phyloP scores from a whole-genome alignment of 257 asterid genomes.

The Henckelia pumila region DNA sequence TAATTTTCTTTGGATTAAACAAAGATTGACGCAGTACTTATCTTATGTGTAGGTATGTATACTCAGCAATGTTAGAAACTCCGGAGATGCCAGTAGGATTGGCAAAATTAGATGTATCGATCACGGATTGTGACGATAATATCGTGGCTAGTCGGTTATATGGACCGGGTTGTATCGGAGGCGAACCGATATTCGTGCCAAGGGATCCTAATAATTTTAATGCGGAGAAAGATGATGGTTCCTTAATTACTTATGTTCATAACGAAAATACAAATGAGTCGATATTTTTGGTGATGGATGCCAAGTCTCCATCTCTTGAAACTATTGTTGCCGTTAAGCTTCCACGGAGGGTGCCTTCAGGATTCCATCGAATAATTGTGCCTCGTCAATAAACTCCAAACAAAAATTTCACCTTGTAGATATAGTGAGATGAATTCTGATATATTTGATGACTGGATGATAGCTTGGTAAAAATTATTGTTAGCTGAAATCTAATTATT shows the following conservation, averaged over 20 bases:
- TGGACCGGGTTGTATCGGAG: conserved; percentile 25
- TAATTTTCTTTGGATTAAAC: too few species aligned
- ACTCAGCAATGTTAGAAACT: conserved; percentile 20
- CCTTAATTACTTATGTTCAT: conserved; percentile 37
- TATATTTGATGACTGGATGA: too few species aligned
- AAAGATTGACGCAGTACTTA: too few species aligned
- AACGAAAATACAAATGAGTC: too few species aligned
- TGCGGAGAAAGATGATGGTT: conserved; percentile 58
- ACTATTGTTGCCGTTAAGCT: conserved; percentile 42
- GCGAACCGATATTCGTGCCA: conserved; percentile 37
- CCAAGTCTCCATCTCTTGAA: conserved; percentile 49
- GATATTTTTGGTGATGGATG: too few species aligned
- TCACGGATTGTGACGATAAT: conserved; percentile 7
- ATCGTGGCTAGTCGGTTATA: conserved; percentile 26
- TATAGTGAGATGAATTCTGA: too few species aligned
- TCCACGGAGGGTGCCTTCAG: conserved; percentile 56
- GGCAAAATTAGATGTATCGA: conserved; percentile 29
- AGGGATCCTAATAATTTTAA: conserved; percentile 21
- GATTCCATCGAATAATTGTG: conserved; percentile 53
- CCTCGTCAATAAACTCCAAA: background rate
- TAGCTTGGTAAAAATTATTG: too few species aligned
- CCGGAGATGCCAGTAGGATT: conserved; percentile 23
- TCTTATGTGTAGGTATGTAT: too few species aligned
- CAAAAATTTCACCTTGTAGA: too few species aligned
- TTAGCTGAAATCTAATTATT: too few species aligned